These are phyloP conservation scores for Acacia acuminata DNA, from an alignment of 306 rosid genomes.

Conservation along the genomic window DNA sequence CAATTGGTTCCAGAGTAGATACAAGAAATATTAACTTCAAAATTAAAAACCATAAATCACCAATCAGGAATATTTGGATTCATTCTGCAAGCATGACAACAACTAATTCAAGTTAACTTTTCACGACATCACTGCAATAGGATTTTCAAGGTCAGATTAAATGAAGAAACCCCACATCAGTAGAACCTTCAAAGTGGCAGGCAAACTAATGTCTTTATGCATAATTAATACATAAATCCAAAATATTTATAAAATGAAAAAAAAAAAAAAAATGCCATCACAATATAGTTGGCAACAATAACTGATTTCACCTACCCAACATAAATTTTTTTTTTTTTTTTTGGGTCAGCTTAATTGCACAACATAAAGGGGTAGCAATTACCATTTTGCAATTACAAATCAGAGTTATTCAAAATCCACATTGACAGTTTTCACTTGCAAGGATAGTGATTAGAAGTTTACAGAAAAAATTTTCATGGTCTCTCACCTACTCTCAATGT, in stretches of 20 bases:
- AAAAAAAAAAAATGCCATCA: background rate
- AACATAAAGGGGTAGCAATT: background rate
- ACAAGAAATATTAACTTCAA: background rate
- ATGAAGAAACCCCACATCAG: background rate
- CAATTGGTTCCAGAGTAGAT: background rate
- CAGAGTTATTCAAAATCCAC: background rate
- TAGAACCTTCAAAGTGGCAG: background rate
- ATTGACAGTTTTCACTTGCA: background rate
- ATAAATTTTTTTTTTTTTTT: background rate
- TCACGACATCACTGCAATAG: background rate
- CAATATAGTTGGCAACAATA: background rate
- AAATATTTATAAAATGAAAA: background rate
- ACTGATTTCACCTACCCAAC: background rate
- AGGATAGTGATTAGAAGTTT: constrained; percentile 21
- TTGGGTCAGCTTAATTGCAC: background rate
- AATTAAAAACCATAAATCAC: background rate
- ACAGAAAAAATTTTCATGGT: constrained; percentile 3
- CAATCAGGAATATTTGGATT: constrained; percentile 8
- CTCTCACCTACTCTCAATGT: background rate
- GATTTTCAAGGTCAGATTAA: background rate
- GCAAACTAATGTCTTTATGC: background rate
- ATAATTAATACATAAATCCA: background rate
- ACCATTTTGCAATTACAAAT: background rate
- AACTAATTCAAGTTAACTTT: background rate
- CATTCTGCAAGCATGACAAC: background rate